These are phyloP conservation scores for Trichoderma brevicompactum DNA, from an alignment of 2,329 filamentous ascomycete species.

Conservation along the genomic window DNA sequence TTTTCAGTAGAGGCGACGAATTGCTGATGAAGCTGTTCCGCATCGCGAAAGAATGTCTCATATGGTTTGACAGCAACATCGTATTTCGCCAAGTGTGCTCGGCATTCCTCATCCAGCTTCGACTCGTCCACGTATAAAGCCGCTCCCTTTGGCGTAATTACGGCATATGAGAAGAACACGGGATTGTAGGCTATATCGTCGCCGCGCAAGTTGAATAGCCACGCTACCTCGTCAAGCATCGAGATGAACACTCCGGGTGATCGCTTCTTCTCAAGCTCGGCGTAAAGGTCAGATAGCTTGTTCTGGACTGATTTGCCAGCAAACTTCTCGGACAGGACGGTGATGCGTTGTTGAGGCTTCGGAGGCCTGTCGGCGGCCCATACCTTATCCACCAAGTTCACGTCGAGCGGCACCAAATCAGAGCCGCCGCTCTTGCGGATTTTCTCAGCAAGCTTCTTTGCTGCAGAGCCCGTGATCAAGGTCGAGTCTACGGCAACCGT, in stretches of 20 bases:
- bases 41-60: slow-evolving; percentile 76
- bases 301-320: slow-evolving; percentile 80
- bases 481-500: slow-evolving; percentile 89
- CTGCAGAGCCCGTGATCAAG: slow-evolving; percentile 70
- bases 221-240: slow-evolving; percentile 94
- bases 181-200: slow-evolving; percentile 97
- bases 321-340: slow-evolving; percentile 71
- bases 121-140: slow-evolving; percentile 83
- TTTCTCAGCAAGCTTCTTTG: slow-evolving; percentile 76
- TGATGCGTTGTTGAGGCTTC: slow-evolving; percentile 75
- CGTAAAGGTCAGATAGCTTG: slow-evolving; percentile 86
- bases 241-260: slow-evolving; percentile 86
- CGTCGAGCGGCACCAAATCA: slow-evolving; percentile 72
- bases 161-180: slow-evolving; percentile 96
- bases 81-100: slow-evolving; percentile 69
- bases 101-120: slow-evolving; percentile 73
- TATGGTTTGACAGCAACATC: slow-evolving; percentile 81
- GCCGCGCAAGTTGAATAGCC: slow-evolving; percentile 97
- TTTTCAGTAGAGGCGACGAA: slow-evolving; percentile 47
- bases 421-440: slow-evolving; percentile 85
- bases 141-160: slow-evolving; percentile 76
- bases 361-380: slow-evolving; percentile 78
- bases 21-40: slow-evolving; percentile 59
- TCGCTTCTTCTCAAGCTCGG: slow-evolving; percentile 89
- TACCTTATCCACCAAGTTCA: slow-evolving; percentile 89